These are phyloP conservation scores for Sporothrix sp. DNA, from an alignment of 2,329 filamentous ascomycete species.

Conservation along the genomic window DNA sequence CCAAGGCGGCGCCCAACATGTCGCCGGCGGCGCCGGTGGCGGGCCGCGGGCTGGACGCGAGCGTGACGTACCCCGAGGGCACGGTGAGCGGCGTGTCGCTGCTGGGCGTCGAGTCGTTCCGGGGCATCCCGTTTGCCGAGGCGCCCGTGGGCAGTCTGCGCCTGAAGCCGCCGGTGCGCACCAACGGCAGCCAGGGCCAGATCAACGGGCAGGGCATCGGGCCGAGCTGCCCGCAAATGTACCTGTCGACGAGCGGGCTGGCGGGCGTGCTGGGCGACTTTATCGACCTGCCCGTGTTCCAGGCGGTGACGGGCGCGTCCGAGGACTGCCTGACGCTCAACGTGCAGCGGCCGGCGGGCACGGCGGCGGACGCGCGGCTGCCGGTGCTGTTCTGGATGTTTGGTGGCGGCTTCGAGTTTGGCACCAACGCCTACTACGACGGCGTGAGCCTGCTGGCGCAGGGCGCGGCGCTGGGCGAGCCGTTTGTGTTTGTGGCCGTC, in stretches of 20 bases:
- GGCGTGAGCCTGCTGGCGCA: constrained; percentile 36
- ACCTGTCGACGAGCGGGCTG: constrained; percentile 41
- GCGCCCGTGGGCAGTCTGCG: constrained; percentile 57
- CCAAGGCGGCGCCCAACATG: no score
- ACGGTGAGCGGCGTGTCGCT: constrained; percentile 4
- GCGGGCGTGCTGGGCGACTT: constrained; percentile 39
- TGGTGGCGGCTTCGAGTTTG: constrained; percentile 54
- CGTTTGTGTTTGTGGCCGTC: constrained; percentile 64
- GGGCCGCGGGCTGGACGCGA: background rate
- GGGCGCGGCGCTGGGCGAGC: constrained; percentile 43
- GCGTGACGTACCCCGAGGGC: constrained; percentile 15
- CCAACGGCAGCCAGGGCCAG: constrained; percentile 48
- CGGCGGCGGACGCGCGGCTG: constrained; percentile 43
- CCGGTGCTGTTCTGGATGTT: constrained; percentile 65
- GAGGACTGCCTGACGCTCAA: constrained; percentile 58
- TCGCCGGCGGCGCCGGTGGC: background rate
- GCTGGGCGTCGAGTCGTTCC: constrained; percentile 55
- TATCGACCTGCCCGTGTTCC: constrained; percentile 37
- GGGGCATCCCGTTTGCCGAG: constrained; percentile 65
- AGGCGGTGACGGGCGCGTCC: constrained; percentile 40
- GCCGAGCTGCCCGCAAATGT: constrained; percentile 63
- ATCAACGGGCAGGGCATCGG: constrained; percentile 49
- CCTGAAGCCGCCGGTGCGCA: constrained; percentile 56
- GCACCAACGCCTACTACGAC: constrained; percentile 43
- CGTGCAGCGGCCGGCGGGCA: constrained; percentile 49